phyloP scores from a whole-genome alignment of 2,329 filamentous ascomycete species.

The Coniosporium uncinatum region DNA sequence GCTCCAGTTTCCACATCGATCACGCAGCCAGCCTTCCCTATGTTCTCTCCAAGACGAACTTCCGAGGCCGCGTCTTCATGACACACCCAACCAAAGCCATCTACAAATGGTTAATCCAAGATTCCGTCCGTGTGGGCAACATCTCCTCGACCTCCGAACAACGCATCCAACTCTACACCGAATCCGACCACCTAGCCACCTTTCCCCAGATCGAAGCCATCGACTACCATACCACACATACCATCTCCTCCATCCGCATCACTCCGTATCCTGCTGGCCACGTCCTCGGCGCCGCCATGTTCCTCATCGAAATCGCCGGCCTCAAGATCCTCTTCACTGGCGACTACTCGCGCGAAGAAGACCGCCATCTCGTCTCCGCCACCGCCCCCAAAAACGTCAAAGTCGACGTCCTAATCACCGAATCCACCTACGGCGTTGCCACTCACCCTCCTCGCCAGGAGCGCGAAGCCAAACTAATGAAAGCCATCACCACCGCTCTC shows the following conservation, averaged over 20 bases:
- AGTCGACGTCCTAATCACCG: conserved; percentile 94
- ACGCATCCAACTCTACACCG: conserved; percentile 75
- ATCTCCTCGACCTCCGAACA: conserved; percentile 57
- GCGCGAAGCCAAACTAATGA: conserved; percentile 91
- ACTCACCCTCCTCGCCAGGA: conserved; percentile 89
- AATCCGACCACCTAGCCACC: conserved; percentile 91
- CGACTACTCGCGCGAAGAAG: conserved; percentile 94
- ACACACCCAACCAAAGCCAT: conserved; percentile 99
- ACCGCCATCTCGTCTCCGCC: conserved; percentile 92
- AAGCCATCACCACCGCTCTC: conserved; percentile 85
- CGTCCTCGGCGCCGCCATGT: conserved; percentile 98
- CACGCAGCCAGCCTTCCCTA: conserved; percentile 99
- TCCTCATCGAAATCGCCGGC: conserved; percentile 93
- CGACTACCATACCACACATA: conserved; percentile 97
- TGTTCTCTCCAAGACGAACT: conserved; percentile 96
- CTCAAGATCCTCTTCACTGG: conserved; percentile 97
- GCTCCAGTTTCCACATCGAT: conserved; percentile 89
- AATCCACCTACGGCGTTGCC: conserved; percentile 95
- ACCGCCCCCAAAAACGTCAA: conserved; percentile 85
- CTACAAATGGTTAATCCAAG: conserved; percentile 99
- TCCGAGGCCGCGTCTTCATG: conserved; percentile 96
- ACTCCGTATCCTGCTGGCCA: conserved; percentile 97
- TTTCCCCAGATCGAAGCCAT: conserved; percentile 96
- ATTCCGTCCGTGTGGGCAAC: conserved; percentile 86
- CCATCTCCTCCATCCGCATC: conserved; percentile 92